Base-by-base conservation (phyloP, 306 rosid genomes). In the Lathyrus aphaca region DNA sequence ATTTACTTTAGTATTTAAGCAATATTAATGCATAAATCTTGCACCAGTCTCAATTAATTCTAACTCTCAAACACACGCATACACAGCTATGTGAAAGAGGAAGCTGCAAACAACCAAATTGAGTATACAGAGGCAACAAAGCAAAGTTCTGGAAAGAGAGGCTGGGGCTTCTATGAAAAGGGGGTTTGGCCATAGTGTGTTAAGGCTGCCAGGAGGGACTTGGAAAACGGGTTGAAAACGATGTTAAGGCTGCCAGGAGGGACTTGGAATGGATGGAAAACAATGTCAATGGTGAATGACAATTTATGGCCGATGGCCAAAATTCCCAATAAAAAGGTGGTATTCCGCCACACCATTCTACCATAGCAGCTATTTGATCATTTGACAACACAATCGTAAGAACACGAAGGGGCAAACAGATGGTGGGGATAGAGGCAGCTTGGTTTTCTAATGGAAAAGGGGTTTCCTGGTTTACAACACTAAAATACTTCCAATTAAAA, bases 1-100 rank as follows among this genome's bases (percentile, higher is more conserved):
- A 16, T 60, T 37, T 8, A 60, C 29, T 57, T 7, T 29, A 35
- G 27, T 10, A 27, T 57, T 32, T 32, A 11, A 58, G 43, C 16
- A 0, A 5, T 57, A 42, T 15, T 8, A 59, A 59, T 58, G 44
- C 64, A 59, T 21, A 59, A 15, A 14, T 32, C 27, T 59, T 16
- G 45, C n/a, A 59, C 46, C 8, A 0, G 66, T 35, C 27, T 15
- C 3, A 18, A 59, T 15, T 10, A 17, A 8, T 18, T 5, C 46
- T 10, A 38, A 8, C n/a, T 8, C 65, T 32, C 10, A 35, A 38
- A 59, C 13, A 16, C 13, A 5, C 38, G 10, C 39, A 8, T 27
- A 56, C 63, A 23, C 6, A 40, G 53, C 51, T 12, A 42, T 64
- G 51, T 21, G 15, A 63, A 6, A 63, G 53, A 63, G 57, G 17